Evolutionary conservation across 2,329 filamentous ascomycete species (phyloP).

Genomic region (Myriosclerotinia curreyana): DNA sequence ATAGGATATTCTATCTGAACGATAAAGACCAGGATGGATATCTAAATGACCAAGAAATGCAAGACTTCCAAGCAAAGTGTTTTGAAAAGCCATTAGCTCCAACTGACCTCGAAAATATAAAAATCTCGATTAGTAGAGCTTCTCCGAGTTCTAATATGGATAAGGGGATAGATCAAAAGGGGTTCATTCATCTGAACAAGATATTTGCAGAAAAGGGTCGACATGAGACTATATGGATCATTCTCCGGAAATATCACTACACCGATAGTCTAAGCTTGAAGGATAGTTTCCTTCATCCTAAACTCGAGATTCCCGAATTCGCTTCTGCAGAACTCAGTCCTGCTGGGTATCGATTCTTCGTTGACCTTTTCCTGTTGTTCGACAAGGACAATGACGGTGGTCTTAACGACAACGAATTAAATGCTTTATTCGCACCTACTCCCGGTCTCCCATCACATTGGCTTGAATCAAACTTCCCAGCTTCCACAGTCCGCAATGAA

Average conservation of each 20-base stretch:
- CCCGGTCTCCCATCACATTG: slow-evolving; percentile 85
- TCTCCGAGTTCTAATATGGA: slow-evolving; percentile 60
- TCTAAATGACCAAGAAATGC: slow-evolving; percentile 84
- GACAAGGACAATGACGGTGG: slow-evolving; percentile 98
- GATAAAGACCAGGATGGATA: slow-evolving; percentile 96
- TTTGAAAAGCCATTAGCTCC: slow-evolving; percentile 82
- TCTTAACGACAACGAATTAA: slow-evolving; percentile 79
- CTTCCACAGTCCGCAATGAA: slow-evolving; percentile 91
- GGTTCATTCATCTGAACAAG: slow-evolving; percentile 89
- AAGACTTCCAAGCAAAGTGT: slow-evolving; percentile 85
- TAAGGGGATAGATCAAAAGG: slow-evolving; percentile 74
- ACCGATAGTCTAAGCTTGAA: slow-evolving; percentile 91
- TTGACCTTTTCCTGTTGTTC: slow-evolving; percentile 90
- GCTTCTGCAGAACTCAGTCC: slow-evolving; percentile 93
- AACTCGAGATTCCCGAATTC: slow-evolving; percentile 89
- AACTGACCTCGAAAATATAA: slow-evolving; percentile 87
- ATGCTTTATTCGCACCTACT: slow-evolving; percentile 86
- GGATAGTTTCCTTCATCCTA: slow-evolving; percentile 87
- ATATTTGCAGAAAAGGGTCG: slow-evolving; percentile 96
- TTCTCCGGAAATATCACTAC: slow-evolving; percentile 90
- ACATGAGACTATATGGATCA: slow-evolving; percentile 98
- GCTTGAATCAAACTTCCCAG: slow-evolving; percentile 85
- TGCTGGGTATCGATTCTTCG: slow-evolving; percentile 93
- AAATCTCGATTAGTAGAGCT: slow-evolving; percentile 73
- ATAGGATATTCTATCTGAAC: slow-evolving; percentile 89